phyloP scores from a whole-genome alignment of 345 rosid genomes.

The Ceriops zippeliana region DNA sequence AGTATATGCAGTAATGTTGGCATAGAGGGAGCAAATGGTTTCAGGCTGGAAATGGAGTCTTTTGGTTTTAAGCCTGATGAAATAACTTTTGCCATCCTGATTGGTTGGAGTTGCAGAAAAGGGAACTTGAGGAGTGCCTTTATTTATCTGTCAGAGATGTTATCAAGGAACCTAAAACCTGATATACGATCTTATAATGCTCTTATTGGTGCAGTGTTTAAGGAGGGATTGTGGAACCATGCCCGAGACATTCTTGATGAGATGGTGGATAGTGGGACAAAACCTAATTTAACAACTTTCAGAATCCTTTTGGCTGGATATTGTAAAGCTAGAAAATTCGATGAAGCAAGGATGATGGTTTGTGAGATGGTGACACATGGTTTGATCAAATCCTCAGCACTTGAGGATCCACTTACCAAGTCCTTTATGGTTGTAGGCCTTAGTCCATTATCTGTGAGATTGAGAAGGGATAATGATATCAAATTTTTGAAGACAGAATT shows the following conservation, averaged over 20 bases:
- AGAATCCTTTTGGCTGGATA: constrained; percentile 61
- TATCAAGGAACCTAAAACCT: constrained; percentile 54
- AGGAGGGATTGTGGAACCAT: constrained; percentile 53
- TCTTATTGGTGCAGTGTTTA: constrained; percentile 53
- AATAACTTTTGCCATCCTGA: constrained; percentile 61
- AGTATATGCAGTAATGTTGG: constrained; percentile 49
- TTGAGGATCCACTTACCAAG: constrained; percentile 55
- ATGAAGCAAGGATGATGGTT: constrained; percentile 48
- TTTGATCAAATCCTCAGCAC: constrained; percentile 40
- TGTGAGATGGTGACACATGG: constrained; percentile 49
- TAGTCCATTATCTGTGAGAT: constrained; percentile 48
- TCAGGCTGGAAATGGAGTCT: constrained; percentile 49
- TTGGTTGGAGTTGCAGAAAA: constrained; percentile 65
- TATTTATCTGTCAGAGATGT: constrained; percentile 46
- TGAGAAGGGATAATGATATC: constrained; percentile 65
- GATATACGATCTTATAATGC: constrained; percentile 48
- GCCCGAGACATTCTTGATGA: constrained; percentile 48
- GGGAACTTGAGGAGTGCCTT: constrained; percentile 50
- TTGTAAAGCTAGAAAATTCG: constrained; percentile 69
- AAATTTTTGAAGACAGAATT: constrained; percentile 59
- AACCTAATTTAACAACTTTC: constrained; percentile 43
- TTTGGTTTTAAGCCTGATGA: constrained; percentile 58
- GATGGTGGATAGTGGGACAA: constrained; percentile 45
- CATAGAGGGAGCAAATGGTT: constrained; percentile 47
- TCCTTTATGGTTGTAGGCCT: constrained; percentile 59